Evolutionary conservation across 257 asterid species (phyloP).

Genomic region (Solanum clarkiae): DNA sequence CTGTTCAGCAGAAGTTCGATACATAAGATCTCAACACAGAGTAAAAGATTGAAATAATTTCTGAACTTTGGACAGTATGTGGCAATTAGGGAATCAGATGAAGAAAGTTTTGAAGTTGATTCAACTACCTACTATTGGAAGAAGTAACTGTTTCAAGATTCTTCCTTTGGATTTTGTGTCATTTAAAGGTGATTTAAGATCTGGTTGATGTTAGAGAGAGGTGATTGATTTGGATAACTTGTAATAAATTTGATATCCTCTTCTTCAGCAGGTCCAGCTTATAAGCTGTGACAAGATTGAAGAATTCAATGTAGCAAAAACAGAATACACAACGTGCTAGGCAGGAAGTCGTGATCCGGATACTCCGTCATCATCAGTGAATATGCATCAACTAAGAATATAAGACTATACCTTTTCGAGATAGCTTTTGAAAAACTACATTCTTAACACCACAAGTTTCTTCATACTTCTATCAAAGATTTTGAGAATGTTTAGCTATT

Average conservation of each 20-base stretch:
- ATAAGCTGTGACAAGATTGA: no score
- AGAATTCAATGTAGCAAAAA: no score
- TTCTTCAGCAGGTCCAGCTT: no score
- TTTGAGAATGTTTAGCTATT: neutral
- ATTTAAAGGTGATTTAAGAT: neutral
- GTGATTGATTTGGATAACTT: neutral
- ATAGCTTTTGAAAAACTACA: neutral
- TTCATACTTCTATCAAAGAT: neutral
- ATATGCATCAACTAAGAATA: neutral
- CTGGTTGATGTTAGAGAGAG: neutral
- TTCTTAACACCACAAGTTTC: neutral
- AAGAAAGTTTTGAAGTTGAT: neutral
- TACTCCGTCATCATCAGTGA: neutral
- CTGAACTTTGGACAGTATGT: neutral
- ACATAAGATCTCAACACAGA: neutral
- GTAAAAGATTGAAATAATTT: neutral
- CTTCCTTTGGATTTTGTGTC: neutral
- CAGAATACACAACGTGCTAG: no score
- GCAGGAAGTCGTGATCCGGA: neutral
- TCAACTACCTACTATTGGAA: neutral
- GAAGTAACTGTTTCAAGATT: neutral
- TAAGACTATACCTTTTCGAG: neutral
- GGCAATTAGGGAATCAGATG: neutral
- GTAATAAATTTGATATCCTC: neutral
- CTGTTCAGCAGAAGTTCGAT: neutral